phyloP scores from a whole-genome alignment of 2,329 filamentous ascomycete species.

The Madurella fahalii region DNA sequence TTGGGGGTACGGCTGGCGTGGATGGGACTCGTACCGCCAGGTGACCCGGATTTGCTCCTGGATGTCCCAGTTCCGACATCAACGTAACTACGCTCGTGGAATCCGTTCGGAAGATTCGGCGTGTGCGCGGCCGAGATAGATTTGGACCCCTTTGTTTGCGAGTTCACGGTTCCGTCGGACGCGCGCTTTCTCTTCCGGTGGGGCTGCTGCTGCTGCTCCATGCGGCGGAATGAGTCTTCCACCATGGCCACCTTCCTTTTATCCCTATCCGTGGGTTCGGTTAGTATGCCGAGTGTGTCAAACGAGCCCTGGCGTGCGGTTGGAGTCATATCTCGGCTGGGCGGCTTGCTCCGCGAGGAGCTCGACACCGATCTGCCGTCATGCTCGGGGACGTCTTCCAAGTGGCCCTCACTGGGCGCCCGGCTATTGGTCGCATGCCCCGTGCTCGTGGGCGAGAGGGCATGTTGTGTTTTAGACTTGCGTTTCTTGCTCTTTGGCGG shows the following conservation, averaged over 20 bases:
- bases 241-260: constrained; percentile 65
- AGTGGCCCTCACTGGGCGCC: constrained; percentile 58
- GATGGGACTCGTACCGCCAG: constrained; percentile 28
- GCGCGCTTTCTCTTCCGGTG: constrained; percentile 59
- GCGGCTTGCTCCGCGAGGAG: constrained; percentile 59
- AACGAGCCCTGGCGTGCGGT: constrained; percentile 54
- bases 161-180: constrained; percentile 48
- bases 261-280: constrained; percentile 61
- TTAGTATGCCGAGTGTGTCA: constrained; percentile 56
- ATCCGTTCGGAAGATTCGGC: constrained; percentile 30
- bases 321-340: constrained; percentile 63
- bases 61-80: constrained; percentile 46
- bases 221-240: constrained; percentile 59
- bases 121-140: constrained; percentile 21
- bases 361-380: constrained; percentile 49
- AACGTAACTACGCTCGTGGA: constrained; percentile 42
- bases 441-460: constrained; percentile 59
- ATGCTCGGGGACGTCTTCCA: constrained; percentile 51
- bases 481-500: constrained; percentile 47
- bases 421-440: constrained; percentile 60
- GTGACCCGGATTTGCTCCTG: constrained; percentile 51
- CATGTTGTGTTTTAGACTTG: constrained; percentile 50
- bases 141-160: constrained; percentile 30
- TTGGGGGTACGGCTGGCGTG: background rate
- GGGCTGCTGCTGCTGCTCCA: constrained; percentile 50